Conservation (phyloP, 305 asterid genomes). For the Solanum hybrid region DNA sequence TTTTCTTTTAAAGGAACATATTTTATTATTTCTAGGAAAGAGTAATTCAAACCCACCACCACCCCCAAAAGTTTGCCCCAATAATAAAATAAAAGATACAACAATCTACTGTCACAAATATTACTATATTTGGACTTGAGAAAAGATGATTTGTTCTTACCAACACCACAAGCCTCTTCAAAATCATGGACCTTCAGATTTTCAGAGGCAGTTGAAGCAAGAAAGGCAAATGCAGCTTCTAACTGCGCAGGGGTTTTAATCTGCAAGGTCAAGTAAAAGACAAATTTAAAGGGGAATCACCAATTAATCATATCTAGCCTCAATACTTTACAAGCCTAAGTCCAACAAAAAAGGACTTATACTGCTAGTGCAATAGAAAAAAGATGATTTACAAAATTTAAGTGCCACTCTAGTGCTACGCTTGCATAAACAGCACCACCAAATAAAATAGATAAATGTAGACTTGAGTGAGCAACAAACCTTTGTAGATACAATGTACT, state of each 20-base stretch:
- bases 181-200: slow-evolving; percentile 44
- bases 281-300: neutral
- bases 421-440: neutral
- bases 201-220: slow-evolving; percentile 53
- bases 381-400: neutral
- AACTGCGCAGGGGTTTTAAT: slow-evolving; percentile 80
- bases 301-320: neutral
- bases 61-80: neutral
- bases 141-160: slow-evolving; percentile 25
- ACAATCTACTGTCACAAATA: neutral
- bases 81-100: neutral
- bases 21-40: neutral
- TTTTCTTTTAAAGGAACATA: neutral
- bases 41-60: neutral
- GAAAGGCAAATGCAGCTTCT: slow-evolving; percentile 81
- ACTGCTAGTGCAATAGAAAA: neutral
- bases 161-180: slow-evolving; percentile 88
- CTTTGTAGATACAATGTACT: slow-evolving; percentile 60
- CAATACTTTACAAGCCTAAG: neutral
- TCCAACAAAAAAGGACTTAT: neutral
- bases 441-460: neutral
- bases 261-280: slow-evolving; percentile 26
- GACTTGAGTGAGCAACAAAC: slow-evolving; percentile 23
- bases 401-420: neutral
- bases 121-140: neutral